Evolutionary conservation across 2,329 filamentous ascomycete species (phyloP).

Genomic region (Colletotrichum sp.): DNA sequence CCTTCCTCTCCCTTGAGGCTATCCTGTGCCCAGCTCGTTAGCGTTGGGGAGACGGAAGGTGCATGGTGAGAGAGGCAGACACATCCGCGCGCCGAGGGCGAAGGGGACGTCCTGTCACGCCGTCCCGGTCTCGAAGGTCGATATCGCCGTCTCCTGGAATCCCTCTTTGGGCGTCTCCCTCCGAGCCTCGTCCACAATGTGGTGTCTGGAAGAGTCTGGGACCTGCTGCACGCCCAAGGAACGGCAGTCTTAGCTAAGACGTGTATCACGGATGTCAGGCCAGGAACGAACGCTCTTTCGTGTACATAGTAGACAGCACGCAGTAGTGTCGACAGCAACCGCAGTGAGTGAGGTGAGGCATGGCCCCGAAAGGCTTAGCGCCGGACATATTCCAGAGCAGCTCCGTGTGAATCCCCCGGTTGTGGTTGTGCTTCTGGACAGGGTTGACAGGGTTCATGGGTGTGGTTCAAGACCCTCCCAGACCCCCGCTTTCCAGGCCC

Average conservation of each 20-base stretch:
- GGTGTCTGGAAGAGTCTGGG: background rate
- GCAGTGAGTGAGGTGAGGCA: background rate
- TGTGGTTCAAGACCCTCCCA: background rate
- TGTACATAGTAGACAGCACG: background rate
- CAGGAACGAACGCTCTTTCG: background rate
- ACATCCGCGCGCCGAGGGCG: background rate
- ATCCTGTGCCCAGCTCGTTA: slow-evolving; percentile 1
- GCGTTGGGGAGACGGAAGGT: background rate
- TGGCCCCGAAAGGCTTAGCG: background rate
- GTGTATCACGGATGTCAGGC: slow-evolving; percentile 14
- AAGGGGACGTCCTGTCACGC: background rate
- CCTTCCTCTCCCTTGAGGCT: background rate
- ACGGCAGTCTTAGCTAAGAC: slow-evolving; percentile 7
- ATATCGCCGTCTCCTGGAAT: background rate
- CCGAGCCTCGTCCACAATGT: background rate
- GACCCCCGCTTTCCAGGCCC: slow-evolving; percentile 1
- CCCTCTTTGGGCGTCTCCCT: background rate
- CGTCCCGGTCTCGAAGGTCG: background rate
- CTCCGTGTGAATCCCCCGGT: slow-evolving; percentile 15
- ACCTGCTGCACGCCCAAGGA: background rate
- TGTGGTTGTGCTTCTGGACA: background rate
- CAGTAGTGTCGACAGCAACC: background rate
- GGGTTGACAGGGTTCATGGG: background rate
- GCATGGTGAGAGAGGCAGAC: background rate
- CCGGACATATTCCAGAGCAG: slow-evolving; percentile 15